Conservation (phyloP, 2,329 filamentous ascomycete species). For the Pseudomassariella vexata region DNA sequence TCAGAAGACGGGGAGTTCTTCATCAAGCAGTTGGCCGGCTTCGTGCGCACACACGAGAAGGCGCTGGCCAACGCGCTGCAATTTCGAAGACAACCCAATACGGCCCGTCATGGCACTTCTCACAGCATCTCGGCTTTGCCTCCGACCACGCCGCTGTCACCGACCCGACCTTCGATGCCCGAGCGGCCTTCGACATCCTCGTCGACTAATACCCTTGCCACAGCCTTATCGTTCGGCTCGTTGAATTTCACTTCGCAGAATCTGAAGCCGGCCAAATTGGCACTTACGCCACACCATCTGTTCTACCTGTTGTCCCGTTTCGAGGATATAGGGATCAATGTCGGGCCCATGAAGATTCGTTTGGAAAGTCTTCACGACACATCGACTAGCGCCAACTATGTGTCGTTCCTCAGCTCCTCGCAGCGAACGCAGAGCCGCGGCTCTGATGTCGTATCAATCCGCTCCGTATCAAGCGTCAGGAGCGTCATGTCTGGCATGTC, state of each 20-base stretch:
- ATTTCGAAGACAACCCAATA: slow-evolving; percentile 62
- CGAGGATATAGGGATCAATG: slow-evolving; percentile 82
- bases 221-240: slow-evolving; percentile 80
- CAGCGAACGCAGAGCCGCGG: slow-evolving; percentile 73
- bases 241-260: slow-evolving; percentile 79
- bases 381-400: slow-evolving; percentile 82
- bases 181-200: slow-evolving; percentile 60
- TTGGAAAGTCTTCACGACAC: slow-evolving; percentile 92
- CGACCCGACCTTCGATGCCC: slow-evolving; percentile 49
- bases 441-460: slow-evolving; percentile 84
- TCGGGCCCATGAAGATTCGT: slow-evolving; percentile 93
- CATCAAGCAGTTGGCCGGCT: slow-evolving; percentile 92
- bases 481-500: slow-evolving; percentile 98
- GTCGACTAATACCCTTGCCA: slow-evolving; percentile 70
- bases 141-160: slow-evolving; percentile 44
- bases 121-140: slow-evolving; percentile 56
- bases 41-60: slow-evolving; percentile 96
- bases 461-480: slow-evolving; percentile 91
- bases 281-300: slow-evolving; percentile 89
- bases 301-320: slow-evolving; percentile 95
- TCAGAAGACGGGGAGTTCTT: slow-evolving; percentile 87
- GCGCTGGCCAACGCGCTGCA: slow-evolving; percentile 93
- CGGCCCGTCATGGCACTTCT: slow-evolving; percentile 62
- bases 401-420: slow-evolving; percentile 85
- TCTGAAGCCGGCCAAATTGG: slow-evolving; percentile 85